Evolutionary conservation across 2,329 filamentous ascomycete species (phyloP), one percentile per base, ranked within the genome.

Genomic region (Pyrenochaeta sp.): DNA sequence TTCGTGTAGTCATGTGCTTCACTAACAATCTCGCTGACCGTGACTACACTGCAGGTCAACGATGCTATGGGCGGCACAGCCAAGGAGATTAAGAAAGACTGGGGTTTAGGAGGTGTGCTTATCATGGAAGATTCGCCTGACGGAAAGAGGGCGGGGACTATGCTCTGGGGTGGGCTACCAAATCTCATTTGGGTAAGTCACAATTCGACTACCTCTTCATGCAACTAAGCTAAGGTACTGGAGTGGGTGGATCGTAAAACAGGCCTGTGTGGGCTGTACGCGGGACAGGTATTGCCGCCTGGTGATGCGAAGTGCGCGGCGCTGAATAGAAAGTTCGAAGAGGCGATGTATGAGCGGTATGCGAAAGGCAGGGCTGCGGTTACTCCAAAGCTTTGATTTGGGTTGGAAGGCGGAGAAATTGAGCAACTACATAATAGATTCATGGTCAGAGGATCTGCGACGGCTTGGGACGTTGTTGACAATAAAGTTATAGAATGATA

Each of bases 151-250:
- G 54, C 54, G 4, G 63, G 70, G 2, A 71, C 73, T 0, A 66
- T 74, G 73, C 30, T 68, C 7, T 75, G 71, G 72, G 66, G 66
- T 32, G 73, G 72, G 1, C 46, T 65, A 11, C 73, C 73, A 14
- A 75, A 75, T 46, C 46, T 75, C 45, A 60, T 56, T 2, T 75
- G 73, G 73, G 67, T 69, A 63, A 49, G 67, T 51, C 17, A n/a
- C 29, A 11, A n/a, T n/a, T 10, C 37, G 11, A 5, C 27, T 21
- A 23, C 20, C n/a, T 21, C 23, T n/a, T 17, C 2, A 37, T 12
- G 17, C 42, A 17, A 11, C 15, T 17, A 23, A 32, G 10, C 20
- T 56, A 27, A 53, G 50, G 44, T 49, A 33, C 0, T 11, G 20
- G 21, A 70, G 69, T 75, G 68, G 57, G 49, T 71, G 15, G 74